phyloP scores from a whole-genome alignment of 2,329 filamentous ascomycete genomes.

The Fusarium hostae region DNA sequence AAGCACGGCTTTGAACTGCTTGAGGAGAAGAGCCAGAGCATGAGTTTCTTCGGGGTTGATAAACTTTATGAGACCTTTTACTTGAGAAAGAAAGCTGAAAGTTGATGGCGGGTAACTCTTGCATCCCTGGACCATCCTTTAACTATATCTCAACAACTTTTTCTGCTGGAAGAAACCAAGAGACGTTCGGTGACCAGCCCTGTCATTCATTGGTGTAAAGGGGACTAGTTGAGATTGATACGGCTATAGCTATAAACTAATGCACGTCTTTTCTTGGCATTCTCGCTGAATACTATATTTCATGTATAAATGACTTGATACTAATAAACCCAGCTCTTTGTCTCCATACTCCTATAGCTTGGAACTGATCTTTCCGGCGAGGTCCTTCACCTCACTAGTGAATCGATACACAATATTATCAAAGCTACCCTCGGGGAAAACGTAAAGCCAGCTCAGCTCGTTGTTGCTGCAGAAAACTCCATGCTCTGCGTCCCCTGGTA shows the following conservation, averaged over 20 bases:
- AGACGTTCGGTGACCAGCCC: not conserved
- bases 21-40: conserved; percentile 10
- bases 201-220: not conserved
- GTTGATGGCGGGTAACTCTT: not conserved
- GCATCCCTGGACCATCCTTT: not conserved
- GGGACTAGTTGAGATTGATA: not conserved
- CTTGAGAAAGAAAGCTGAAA: not conserved
- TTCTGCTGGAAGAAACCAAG: not conserved
- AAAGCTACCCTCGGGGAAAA: conserved; percentile 41
- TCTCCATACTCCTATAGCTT: not conserved
- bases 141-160: not conserved
- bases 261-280: not conserved
- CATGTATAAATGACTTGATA: not conserved
- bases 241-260: not conserved
- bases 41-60: conserved; percentile 9
- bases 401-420: conserved; percentile 40
- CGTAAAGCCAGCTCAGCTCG: conserved; percentile 38
- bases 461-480: conserved; percentile 35
- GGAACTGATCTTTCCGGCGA: not conserved
- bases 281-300: not conserved
- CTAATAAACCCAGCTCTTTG: not conserved
- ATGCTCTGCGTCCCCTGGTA: conserved; percentile 42
- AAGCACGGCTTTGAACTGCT: conserved; percentile 35
- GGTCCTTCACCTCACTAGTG: conserved; percentile 19
- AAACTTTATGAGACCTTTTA: conserved; percentile 28